Conservation (phyloP, 2,329 filamentous ascomycete genomes). For the Fusarium secorum region DNA sequence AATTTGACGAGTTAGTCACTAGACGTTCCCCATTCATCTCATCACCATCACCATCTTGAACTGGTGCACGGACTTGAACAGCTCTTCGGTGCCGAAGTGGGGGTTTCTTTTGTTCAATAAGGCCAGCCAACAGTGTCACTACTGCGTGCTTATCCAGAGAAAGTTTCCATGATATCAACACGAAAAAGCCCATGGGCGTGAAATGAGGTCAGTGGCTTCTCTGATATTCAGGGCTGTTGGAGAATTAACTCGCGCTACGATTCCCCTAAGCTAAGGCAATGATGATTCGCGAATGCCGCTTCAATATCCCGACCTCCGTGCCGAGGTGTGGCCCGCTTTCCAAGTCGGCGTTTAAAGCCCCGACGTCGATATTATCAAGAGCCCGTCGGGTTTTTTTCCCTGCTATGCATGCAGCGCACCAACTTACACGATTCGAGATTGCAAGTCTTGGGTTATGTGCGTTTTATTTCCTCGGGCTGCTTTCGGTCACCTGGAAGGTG, state of each 20-base stretch:
- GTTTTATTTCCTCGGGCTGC: not conserved
- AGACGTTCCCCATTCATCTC: slow-evolving; percentile 16
- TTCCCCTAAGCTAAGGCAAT: not conserved
- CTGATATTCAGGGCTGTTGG: not conserved
- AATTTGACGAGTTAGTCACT: not conserved
- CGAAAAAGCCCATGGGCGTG: not conserved
- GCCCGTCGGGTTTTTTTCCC: slow-evolving; percentile 2
- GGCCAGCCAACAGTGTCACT: not conserved
- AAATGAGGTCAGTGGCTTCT: slow-evolving; percentile 20
- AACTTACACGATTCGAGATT: not conserved
- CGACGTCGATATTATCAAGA: slow-evolving; percentile 21
- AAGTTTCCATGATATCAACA: not conserved
- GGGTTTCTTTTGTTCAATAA: not conserved
- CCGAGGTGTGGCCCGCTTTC: slow-evolving; percentile 19
- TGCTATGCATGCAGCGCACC: not conserved
- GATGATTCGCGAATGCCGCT: slow-evolving; percentile 10
- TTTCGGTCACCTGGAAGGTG: not conserved
- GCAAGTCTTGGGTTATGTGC: not conserved
- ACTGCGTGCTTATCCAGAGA: not conserved
- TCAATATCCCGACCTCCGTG: slow-evolving; percentile 30
- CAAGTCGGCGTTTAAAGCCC: slow-evolving; percentile 31
- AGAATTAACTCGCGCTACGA: not conserved
- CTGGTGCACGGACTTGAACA: slow-evolving; percentile 18
- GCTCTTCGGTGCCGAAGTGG: slow-evolving; percentile 36
- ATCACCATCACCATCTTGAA: not conserved